A percentile compares a stretch with the other conserved stretches of the same genome.
phyloP scores from a whole-genome alignment of 2,329 filamentous ascomycete species.

The Tolypocladium tropicale region DNA sequence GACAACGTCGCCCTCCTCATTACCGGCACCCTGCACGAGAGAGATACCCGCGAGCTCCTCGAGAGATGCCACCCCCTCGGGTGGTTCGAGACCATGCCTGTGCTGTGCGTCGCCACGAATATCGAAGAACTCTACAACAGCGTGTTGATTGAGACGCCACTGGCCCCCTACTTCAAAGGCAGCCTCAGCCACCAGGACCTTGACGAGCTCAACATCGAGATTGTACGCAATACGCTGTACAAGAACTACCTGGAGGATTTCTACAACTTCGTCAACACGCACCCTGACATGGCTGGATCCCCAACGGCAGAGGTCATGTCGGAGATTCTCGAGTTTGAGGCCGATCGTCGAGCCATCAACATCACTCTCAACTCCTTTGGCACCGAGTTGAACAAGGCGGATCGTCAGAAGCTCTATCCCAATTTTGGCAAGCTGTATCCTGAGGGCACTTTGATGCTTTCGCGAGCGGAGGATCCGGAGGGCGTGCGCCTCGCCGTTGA shows the following conservation, averaged over 20 bases:
- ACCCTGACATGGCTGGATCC: constrained; percentile 76
- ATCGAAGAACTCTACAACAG: constrained; percentile 99
- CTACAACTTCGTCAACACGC: constrained; percentile 83
- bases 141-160: constrained; percentile 89
- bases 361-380: constrained; percentile 98
- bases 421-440: constrained; percentile 85
- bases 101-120: constrained; percentile 94
- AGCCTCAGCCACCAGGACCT: constrained; percentile 92
- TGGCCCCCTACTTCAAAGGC: constrained; percentile 96
- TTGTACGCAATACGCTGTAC: constrained; percentile 95
- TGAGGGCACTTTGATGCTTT: constrained; percentile 90
- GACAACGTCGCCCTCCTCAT: constrained; percentile 98
- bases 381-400: constrained; percentile 86
- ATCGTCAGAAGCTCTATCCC: constrained; percentile 94
- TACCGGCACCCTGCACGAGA: constrained; percentile 92
- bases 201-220: constrained; percentile 98
- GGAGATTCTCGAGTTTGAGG: constrained; percentile 93
- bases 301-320: constrained; percentile 92
- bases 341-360: constrained; percentile 93
- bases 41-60: constrained; percentile 88
- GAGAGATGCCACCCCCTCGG: constrained; percentile 94
- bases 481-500: constrained; percentile 90
- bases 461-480: constrained; percentile 87
- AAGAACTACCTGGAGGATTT: constrained; percentile 99
- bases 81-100: constrained; percentile 98